A percentile compares a stretch with the other conserved stretches of the same genome.
phyloP scores from a whole-genome alignment of 2,329 filamentous ascomycete genomes.

The Trichoderma endophyticum region DNA sequence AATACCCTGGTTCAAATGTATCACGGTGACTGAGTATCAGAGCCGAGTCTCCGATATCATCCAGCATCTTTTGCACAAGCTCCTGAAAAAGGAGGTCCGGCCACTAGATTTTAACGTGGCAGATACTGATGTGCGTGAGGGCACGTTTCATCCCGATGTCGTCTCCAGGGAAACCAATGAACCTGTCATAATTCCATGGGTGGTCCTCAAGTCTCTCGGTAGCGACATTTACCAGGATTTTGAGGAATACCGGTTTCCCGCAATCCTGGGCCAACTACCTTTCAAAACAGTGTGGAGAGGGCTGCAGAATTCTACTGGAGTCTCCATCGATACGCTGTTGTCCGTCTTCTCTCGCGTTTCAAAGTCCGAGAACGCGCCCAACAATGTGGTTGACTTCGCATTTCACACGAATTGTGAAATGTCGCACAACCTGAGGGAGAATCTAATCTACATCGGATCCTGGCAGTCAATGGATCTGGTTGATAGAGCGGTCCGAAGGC shows the following conservation, averaged over 20 bases:
- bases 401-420: constrained; percentile 24
- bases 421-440: constrained; percentile 28
- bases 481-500: constrained; percentile 20
- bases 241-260: constrained; percentile 26
- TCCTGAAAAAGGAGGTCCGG: background rate
- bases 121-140: constrained; percentile 8
- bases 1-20: constrained; percentile 36
- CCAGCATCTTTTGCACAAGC: constrained; percentile 22
- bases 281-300: constrained; percentile 29
- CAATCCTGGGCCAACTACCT: constrained; percentile 17
- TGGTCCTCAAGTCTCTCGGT: constrained; percentile 10
- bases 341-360: constrained; percentile 22
- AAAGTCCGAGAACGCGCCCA: background rate
- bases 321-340: constrained; percentile 20
- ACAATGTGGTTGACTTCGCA: constrained; percentile 16
- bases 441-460: constrained; percentile 31
- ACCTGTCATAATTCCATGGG: constrained; percentile 27
- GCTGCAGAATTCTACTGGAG: constrained; percentile 20
- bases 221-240: constrained; percentile 14
- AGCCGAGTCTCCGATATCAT: constrained; percentile 23
- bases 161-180: constrained; percentile 16
- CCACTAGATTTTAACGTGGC: constrained; percentile 15
- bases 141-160: constrained; percentile 22
- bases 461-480: constrained; percentile 14
- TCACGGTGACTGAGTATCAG: constrained; percentile 19